Percentiles rank a stretch among this genome's conserved stretches.
These are phyloP conservation scores for Fusarium ambrosium DNA, from an alignment of 2,329 filamentous ascomycete genomes.

Conservation along the genomic window DNA sequence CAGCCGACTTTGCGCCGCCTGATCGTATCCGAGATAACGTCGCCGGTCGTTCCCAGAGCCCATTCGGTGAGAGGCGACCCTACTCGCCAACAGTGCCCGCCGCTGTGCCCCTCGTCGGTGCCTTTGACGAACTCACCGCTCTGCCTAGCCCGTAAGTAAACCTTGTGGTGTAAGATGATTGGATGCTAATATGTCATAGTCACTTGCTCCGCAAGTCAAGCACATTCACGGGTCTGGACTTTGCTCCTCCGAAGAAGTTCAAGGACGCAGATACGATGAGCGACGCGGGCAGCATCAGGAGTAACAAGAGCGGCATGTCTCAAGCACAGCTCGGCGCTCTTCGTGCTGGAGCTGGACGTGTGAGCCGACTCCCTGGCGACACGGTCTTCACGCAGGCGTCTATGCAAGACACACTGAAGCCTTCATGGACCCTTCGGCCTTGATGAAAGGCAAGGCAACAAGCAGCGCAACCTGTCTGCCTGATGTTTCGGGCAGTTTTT, in stretches of 20 bases:
- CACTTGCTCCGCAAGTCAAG: slow-evolving; percentile 81
- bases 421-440: slow-evolving; percentile 68
- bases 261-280: slow-evolving; percentile 72
- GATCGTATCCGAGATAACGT: slow-evolving; percentile 74
- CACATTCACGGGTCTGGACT: slow-evolving; percentile 84
- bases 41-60: slow-evolving; percentile 76
- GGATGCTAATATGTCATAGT: slow-evolving; percentile 57
- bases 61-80: slow-evolving; percentile 73
- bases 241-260: slow-evolving; percentile 83
- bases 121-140: slow-evolving; percentile 87
- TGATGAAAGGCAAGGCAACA: slow-evolving; percentile 46
- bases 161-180: not conserved
- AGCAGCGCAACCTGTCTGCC: slow-evolving; percentile 10
- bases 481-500: slow-evolving; percentile 23
- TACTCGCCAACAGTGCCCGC: slow-evolving; percentile 81
- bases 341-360: slow-evolving; percentile 85
- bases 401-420: slow-evolving; percentile 71
- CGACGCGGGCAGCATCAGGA: slow-evolving; percentile 74
- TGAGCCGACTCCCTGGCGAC: slow-evolving; percentile 86
- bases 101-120: slow-evolving; percentile 82
- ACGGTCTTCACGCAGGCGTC: slow-evolving; percentile 83
- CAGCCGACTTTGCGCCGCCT: slow-evolving; percentile 90
- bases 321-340: slow-evolving; percentile 77
- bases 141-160: slow-evolving; percentile 91
- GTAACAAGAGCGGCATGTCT: slow-evolving; percentile 82